Base-by-base conservation (phyloP, 208 protist species). In the Trypanosoma brucei region DNA sequence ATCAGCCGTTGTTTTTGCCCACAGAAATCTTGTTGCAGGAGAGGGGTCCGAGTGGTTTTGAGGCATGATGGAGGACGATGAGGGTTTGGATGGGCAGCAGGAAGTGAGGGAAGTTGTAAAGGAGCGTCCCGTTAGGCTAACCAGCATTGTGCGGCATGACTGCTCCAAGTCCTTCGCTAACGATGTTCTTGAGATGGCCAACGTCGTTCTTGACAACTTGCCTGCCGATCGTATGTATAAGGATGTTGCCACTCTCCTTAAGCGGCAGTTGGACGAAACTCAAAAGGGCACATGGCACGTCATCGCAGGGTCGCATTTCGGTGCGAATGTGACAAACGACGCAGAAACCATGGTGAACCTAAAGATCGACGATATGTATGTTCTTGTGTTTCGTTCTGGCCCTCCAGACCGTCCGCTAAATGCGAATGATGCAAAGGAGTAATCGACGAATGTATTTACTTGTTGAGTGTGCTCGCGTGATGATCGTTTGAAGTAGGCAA, bases 301-400 rank as follows among this genome's bases (percentile, higher is more conserved):
- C 2, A 92, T 95, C 67, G 84, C 86, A 0, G 90, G 90, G 34
- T 78, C 75, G 35, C 75, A 92, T 68, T 95, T 95, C 60, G 90
- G 84, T 53, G 80, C 73, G 36, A 95, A 95, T 75, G 81, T 93
- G 8, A 93, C 90, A 22, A 84, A 90, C 51, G 90, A 95, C 52
- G 83, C 75, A 37, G 81, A 82, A 37, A 92, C 83, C 2, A 64
- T 95, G 2, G 67, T 92, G 37, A 95, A 95, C 74, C 72, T 95
- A n/a, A 78, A 85, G 59, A 81, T 95, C 51, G 75, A 95, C 49
- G 79, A 71, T 0, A 71, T 87, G 33, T 77, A 83, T 68, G 81
- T 84, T 56, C 57, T 95, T 63, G 75, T 81, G 30, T 74, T 95
- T 59, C 80, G 81, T 22, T 92, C 84, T 33, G 90, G 90, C 3